Evolutionary conservation across 2,329 filamentous ascomycete species (phyloP), one percentile per base, ranked within the genome.

Genomic region (Domatiomyces catenatus): DNA sequence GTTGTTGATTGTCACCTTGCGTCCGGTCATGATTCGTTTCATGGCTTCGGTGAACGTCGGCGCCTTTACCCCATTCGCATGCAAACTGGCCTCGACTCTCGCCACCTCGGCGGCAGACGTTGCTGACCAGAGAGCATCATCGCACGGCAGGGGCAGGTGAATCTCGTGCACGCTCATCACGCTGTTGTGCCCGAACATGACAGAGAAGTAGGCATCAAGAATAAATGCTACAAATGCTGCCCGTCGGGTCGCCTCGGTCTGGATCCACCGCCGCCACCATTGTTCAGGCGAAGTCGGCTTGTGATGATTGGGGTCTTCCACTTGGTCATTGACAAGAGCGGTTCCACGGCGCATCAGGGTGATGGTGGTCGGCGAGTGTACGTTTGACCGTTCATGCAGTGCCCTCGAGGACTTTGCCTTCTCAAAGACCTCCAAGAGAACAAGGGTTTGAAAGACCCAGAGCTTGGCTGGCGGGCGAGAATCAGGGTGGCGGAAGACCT

Each of bases 131-230:
- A 95, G 70, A 2, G 83, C 79, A 63, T 96, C 92, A 58, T 96
- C 89, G 62, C 90, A 96, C 0, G 92, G 92, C 43, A 98, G 68
- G 0, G 88, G 86, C 6, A 96, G 74, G 47, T 87, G 80, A 77
- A 98, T 86, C 66, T 96, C 92, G 60, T 95, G 89, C 1, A 89
- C 87, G 5, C 94, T 88, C 90, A 96, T 95, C 44, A 93, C 88
- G 0, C 86, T 90, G 1, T 88, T 92, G 66, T 96, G 92, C 0
- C 90, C 92, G 66, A 96, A 96, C 84, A 96, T 94, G 42, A 87
- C 94, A 1, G 89, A 88, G 65, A 96, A 92, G 1, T 89, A 92
- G 4, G 88, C 94, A 64, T 98, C 92, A 56, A 96, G 83, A 46
- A 95, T 80, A 62, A 96, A 96, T 0, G 92, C 90, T 0, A 86